A percentile compares a stretch with the other conserved stretches of the same genome.
Conservation (phyloP, 2,329 filamentous ascomycete species). For the Penicillium concentricum region DNA sequence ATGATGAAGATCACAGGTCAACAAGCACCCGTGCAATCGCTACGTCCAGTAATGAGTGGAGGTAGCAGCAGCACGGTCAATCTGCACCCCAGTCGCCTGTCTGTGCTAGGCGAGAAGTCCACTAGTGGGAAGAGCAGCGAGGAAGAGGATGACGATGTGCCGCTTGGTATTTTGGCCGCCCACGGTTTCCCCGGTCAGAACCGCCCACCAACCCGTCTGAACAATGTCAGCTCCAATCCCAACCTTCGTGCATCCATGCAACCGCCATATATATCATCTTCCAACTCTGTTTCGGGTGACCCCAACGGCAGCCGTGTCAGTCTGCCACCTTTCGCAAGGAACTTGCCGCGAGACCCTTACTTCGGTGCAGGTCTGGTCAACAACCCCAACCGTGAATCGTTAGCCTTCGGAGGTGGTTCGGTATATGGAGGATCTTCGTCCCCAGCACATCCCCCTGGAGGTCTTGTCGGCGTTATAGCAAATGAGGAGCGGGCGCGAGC, state of each 20-base stretch:
- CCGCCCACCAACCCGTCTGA: constrained; percentile 68
- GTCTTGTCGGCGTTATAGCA: constrained; percentile 84
- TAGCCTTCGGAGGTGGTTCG: constrained; percentile 64
- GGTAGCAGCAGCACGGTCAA: constrained; percentile 64
- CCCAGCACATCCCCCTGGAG: constrained; percentile 62
- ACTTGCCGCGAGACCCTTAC: constrained; percentile 82
- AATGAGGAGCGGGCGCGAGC: constrained; percentile 78
- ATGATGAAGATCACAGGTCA: constrained; percentile 97
- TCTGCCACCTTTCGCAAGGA: constrained; percentile 78
- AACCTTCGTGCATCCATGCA: constrained; percentile 63
- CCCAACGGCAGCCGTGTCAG: constrained; percentile 47
- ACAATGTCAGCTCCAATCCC: constrained; percentile 65
- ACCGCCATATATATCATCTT: constrained; percentile 49
- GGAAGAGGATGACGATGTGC: constrained; percentile 84
- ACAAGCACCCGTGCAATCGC: constrained; percentile 49
- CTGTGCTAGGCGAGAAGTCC: constrained; percentile 38
- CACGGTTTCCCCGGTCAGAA: constrained; percentile 83
- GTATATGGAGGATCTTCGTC: constrained; percentile 41
- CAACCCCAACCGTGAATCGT: constrained; percentile 68
- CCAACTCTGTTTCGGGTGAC: constrained; percentile 57
- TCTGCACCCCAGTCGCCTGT: constrained; percentile 43
- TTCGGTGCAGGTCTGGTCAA: constrained; percentile 75
- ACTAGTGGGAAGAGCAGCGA: constrained; percentile 41
- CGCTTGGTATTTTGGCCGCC: constrained; percentile 79
- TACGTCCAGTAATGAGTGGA: constrained; percentile 57